A percentile compares a stretch with the other conserved stretches of the same genome.
phyloP scores from a whole-genome alignment of 2,329 filamentous ascomycete genomes.

The Trichoderma oligosporum region DNA sequence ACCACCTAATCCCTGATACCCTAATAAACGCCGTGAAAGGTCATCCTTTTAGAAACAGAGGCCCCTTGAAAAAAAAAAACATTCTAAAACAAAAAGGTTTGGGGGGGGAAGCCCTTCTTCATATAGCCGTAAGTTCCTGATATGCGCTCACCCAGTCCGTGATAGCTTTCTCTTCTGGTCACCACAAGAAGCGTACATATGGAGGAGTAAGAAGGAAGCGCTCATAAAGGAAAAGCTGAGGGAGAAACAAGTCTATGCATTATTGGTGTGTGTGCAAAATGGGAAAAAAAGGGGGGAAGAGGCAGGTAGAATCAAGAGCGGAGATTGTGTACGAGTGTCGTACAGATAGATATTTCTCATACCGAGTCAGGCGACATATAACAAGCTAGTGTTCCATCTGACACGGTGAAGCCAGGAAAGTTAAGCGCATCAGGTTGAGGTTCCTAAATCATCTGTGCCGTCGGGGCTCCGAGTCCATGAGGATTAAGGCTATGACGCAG shows the following conservation, averaged over 20 bases:
- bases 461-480: slow-evolving; percentile 36
- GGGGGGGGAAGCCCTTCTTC: too few relatives aligned
- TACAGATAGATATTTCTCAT: neutral
- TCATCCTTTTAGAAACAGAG: neutral
- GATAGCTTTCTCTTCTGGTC: neutral
- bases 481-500: slow-evolving; percentile 36
- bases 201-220: neutral
- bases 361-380: neutral
- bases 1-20: slow-evolving; percentile 7
- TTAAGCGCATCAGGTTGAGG: slow-evolving; percentile 6
- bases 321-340: neutral
- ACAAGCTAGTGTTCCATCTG: neutral
- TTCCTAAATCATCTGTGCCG: slow-evolving; percentile 40
- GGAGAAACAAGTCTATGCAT: slow-evolving; percentile 9
- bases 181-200: neutral
- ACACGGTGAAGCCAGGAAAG: neutral
- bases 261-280: neutral
- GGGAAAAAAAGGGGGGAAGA: neutral
- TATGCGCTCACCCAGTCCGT: neutral
- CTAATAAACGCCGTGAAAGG: slow-evolving; percentile 14
- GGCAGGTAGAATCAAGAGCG: slow-evolving; percentile 4
- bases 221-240: neutral
- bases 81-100: neutral
- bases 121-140: slow-evolving; percentile 1
- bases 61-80: neutral